Conservation (phyloP, 495 filamentous ascomycete genomes). For the Podospora pseudopauciseta region DNA sequence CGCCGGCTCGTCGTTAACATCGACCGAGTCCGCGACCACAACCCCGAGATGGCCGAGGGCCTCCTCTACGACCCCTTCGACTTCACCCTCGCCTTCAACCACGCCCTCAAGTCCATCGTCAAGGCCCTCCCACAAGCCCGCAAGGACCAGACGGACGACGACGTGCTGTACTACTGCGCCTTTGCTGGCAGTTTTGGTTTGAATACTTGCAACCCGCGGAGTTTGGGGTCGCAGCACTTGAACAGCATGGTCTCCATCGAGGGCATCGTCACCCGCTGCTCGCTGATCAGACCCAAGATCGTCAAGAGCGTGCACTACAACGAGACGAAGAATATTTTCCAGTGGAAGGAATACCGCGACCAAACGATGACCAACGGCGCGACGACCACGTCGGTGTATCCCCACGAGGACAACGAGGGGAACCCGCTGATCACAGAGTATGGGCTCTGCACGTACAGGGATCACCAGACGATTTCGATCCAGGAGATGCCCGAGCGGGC, state of each 20-base stretch:
- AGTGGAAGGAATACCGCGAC: conserved; percentile 83
- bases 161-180: conserved; percentile 83
- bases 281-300: conserved; percentile 90
- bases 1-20: conserved; percentile 80
- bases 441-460: conserved; percentile 89
- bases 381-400: conserved; percentile 85
- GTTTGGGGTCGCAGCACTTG: conserved; percentile 78
- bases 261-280: conserved; percentile 95
- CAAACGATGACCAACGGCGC: conserved; percentile 93
- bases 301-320: conserved; percentile 97
- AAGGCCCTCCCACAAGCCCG: conserved; percentile 64
- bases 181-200: conserved; percentile 93
- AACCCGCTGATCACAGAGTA: conserved; percentile 87
- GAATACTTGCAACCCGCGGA: conserved; percentile 90
- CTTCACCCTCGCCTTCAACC: conserved; percentile 79
- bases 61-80: conserved; percentile 86
- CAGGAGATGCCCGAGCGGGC: conserved; percentile 99
- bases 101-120: conserved; percentile 82
- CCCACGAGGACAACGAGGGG: conserved; percentile 84
- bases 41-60: conserved; percentile 81
- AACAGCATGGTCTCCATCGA: conserved; percentile 97
- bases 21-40: conserved; percentile 90
- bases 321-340: conserved; percentile 77
- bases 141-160: conserved; percentile 46
- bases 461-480: conserved; percentile 97